phyloP scores from a whole-genome alignment of 148 eudicot species.

The Pouteria glomerata region DNA sequence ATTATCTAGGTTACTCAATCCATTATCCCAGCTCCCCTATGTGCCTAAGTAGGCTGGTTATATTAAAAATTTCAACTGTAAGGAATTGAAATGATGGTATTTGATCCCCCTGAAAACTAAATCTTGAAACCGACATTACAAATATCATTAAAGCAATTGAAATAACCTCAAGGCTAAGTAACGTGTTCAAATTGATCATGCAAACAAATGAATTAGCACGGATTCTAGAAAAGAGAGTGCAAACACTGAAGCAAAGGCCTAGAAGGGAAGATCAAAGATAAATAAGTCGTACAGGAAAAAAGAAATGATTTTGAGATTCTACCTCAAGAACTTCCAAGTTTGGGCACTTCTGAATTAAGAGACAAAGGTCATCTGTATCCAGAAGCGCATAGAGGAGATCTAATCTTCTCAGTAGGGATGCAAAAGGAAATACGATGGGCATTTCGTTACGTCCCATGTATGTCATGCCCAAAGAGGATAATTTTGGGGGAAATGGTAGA shows the following conservation, averaged over 20 bases:
- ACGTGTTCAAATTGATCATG: not conserved
- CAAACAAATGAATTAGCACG: not conserved
- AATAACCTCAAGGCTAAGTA: not conserved
- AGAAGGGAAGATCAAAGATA: not conserved
- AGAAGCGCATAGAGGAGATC: conserved; percentile 82
- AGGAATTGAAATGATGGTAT: not conserved
- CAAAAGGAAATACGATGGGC: conserved; percentile 61
- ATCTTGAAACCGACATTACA: not conserved
- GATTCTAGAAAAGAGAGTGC: not conserved
- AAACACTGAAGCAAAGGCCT: not conserved
- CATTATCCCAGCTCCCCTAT: not conserved
- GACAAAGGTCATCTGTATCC: conserved; percentile 64
- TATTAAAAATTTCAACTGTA: not conserved
- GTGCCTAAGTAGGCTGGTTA: not conserved
- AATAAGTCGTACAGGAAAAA: not conserved
- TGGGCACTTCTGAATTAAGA: conserved; percentile 65
- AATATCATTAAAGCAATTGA: not conserved
- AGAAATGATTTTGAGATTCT: conserved; percentile 7
- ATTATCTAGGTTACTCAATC: not conserved
- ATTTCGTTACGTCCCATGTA: conserved; percentile 57
- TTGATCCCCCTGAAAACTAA: not conserved
- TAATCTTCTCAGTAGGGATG: conserved; percentile 55
- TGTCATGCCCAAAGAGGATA: conserved; percentile 61
- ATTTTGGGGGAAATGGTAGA: conserved; percentile 48
- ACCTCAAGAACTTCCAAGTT: conserved; percentile 97